Base-by-base conservation (phyloP, 2,329 filamentous ascomycete species). In the Juglanconis juglandina region DNA sequence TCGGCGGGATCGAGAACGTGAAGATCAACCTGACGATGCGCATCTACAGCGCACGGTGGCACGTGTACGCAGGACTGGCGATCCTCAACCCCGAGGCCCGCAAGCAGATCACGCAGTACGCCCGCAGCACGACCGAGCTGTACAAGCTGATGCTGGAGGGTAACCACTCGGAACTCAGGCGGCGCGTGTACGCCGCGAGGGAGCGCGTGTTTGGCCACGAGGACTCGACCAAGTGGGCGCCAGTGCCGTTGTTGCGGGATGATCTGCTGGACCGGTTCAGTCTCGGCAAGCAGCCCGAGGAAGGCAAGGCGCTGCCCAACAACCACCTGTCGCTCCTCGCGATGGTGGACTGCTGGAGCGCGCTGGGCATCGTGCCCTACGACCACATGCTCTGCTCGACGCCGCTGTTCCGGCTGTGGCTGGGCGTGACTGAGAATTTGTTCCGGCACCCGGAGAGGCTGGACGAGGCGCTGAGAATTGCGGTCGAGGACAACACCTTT, bases 351-450 rank as follows among this genome's bases (percentile, higher is more conserved):
- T 98, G 94, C 77, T 99, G 95, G 95, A 95, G 91, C 71, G 91
- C 91, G 66, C 83, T 98, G 50, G 90, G 87, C 39, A 99, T 97
- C 68, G 90, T 96, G 52, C 95, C 95, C 0, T 99, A 99, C 74
- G 94, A 99, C 75, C 96, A 99, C 79, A 99, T 99, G 93, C 96
- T 99, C 67, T 99, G 95, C 79, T 96, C 92, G 57, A 99, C 95
- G 44, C 95, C 95, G 78, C 85, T 98, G 51, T 99, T 99, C 80
- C 90, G 95, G 54, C 86, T 99, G 65, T 97, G 95, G 86, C 84
- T 99, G 39, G 95, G 95, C 59, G 96, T 97, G n/a, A 94, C 93
- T 1, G 95, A 99, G 76, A 94, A 96, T 72, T 81, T 99, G 42
- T 99, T 97, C 79, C 88, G 92, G 65, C 92, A 93, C 69, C 82